These are phyloP conservation scores for Claviceps quebecensis DNA, from an alignment of 2,329 filamentous ascomycete genomes.

Conservation along the genomic window DNA sequence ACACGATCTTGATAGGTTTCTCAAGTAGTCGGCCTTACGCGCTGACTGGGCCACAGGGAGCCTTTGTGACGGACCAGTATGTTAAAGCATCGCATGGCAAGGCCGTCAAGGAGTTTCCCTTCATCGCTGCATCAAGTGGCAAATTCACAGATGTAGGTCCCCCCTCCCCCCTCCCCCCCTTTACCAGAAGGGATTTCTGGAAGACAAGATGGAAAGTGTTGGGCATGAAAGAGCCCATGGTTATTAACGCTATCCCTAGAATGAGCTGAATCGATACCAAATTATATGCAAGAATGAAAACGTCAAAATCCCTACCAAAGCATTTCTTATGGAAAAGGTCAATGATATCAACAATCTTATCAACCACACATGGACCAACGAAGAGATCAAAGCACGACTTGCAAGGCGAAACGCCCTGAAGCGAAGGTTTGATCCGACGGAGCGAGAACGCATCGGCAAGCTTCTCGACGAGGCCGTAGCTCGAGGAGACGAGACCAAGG, in stretches of 20 bases:
- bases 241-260: constrained; percentile 27
- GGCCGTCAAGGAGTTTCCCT: constrained; percentile 71
- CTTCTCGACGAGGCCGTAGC: constrained; percentile 53
- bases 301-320: constrained; percentile 59
- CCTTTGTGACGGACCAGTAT: constrained; percentile 76
- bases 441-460: constrained; percentile 53
- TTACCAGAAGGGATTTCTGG: not conserved
- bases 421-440: constrained; percentile 49
- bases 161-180: too few species aligned
- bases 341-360: constrained; percentile 68
- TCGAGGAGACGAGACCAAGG: constrained; percentile 45
- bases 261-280: constrained; percentile 71
- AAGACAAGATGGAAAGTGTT: too few species aligned
- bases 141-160: constrained; percentile 61
- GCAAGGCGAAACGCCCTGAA: constrained; percentile 55
- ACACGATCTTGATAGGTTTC: constrained; percentile 42
- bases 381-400: constrained; percentile 69
- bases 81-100: constrained; percentile 71
- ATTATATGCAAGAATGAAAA: constrained; percentile 59
- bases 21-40: constrained; percentile 69
- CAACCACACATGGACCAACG: constrained; percentile 67
- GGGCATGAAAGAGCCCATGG: too few species aligned
- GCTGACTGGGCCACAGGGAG: constrained; percentile 62
- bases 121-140: constrained; percentile 78
- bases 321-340: constrained; percentile 55